Conservation (phyloP, 345 rosid genomes). For the Lumnitzera racemosa region DNA sequence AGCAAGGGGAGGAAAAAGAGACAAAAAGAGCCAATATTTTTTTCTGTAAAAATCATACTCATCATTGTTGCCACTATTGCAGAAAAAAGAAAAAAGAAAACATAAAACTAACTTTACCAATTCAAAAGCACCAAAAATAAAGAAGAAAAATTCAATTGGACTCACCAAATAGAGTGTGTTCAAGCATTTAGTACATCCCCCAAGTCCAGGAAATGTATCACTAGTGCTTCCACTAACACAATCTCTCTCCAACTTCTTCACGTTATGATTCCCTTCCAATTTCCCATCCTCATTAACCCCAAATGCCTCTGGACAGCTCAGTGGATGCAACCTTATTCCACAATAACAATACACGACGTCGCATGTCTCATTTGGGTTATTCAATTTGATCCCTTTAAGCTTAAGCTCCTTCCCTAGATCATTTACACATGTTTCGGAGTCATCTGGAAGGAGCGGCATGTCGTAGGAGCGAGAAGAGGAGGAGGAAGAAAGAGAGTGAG, state of each 20-base stretch:
- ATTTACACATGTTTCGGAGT: slow-evolving; percentile 89
- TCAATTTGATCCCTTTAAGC: slow-evolving; percentile 54
- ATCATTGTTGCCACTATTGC: too few relatives aligned
- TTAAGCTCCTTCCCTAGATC: slow-evolving; percentile 61
- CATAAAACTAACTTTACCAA: slow-evolving; percentile 7
- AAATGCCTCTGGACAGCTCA: slow-evolving; percentile 70
- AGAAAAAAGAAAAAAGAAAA: background rate
- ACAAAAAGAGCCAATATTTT: too few relatives aligned
- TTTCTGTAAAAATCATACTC: too few relatives aligned
- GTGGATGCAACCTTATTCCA: slow-evolving; percentile 72
- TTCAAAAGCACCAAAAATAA: slow-evolving; percentile 6
- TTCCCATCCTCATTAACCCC: slow-evolving; percentile 37
- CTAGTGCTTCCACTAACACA: slow-evolving; percentile 42
- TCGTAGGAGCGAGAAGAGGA: slow-evolving; percentile 24
- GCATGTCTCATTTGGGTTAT: slow-evolving; percentile 68
- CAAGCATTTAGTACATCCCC: slow-evolving; percentile 77
- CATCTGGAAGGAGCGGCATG: slow-evolving; percentile 84
- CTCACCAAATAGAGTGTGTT: slow-evolving; percentile 54
- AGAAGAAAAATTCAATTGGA: background rate
- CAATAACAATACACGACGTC: slow-evolving; percentile 84
- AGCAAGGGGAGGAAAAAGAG: too few relatives aligned
- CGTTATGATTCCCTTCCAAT: slow-evolving; percentile 54
- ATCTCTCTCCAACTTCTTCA: slow-evolving; percentile 56
- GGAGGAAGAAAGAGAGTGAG: slow-evolving; percentile 30
- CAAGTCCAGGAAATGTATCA: slow-evolving; percentile 51